These are phyloP conservation scores for Ascochyta fabae DNA, from an alignment of 2,329 filamentous ascomycete genomes.

Conservation along the genomic window DNA sequence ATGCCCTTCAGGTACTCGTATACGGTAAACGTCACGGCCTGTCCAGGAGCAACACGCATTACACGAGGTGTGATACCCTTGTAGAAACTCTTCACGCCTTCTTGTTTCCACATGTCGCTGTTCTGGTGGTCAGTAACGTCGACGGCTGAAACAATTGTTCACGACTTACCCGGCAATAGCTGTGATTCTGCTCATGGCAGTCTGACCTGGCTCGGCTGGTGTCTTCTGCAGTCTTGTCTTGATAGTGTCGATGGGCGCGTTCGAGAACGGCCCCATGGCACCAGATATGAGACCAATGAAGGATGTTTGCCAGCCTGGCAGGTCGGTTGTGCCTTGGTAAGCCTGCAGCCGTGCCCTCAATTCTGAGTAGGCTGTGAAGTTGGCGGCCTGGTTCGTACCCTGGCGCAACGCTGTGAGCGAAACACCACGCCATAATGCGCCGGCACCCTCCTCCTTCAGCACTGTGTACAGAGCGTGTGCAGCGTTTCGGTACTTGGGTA, in stretches of 20 bases:
- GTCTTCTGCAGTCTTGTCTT: constrained; percentile 96
- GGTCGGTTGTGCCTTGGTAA: constrained; percentile 73
- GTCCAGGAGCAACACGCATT: constrained; percentile 95
- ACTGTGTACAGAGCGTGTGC: constrained; percentile 85
- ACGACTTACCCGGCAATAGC: constrained; percentile 66
- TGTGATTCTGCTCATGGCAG: constrained; percentile 78
- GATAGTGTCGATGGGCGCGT: constrained; percentile 98
- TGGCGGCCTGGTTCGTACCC: constrained; percentile 92
- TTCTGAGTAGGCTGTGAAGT: constrained; percentile 97
- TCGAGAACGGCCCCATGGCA: constrained; percentile 94
- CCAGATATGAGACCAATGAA: constrained; percentile 88
- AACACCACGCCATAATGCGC: constrained; percentile 90
- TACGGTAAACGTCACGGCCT: constrained; percentile 75
- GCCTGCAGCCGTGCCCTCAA: constrained; percentile 80
- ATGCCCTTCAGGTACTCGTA: constrained; percentile 60
- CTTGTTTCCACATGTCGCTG: constrained; percentile 71
- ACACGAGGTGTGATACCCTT: constrained; percentile 98
- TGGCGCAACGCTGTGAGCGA: constrained; percentile 91
- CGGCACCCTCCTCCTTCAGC: constrained; percentile 85
- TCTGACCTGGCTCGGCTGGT: constrained; percentile 80
- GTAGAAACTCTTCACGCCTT: constrained; percentile 94
- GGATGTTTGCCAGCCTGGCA: constrained; percentile 90
- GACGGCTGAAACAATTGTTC: neutral
- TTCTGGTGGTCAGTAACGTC: constrained; percentile 13
- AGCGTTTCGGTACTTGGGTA: constrained; percentile 97